phyloP scores from a whole-genome alignment of 768 basidiomycete species.

The Naganishia antarctica region DNA sequence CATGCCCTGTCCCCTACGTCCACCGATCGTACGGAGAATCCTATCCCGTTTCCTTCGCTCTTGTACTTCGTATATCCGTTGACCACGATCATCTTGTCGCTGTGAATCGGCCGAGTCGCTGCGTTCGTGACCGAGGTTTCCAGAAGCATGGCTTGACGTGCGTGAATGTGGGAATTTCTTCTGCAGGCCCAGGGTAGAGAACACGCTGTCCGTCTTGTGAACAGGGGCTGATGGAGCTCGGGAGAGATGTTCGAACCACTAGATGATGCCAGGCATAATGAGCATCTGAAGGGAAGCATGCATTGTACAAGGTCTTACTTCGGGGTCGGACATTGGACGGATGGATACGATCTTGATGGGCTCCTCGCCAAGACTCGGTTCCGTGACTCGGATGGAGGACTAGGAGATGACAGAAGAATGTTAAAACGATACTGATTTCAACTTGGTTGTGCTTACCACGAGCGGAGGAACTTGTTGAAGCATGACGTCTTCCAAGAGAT shows the following conservation, averaged over 20 bases:
- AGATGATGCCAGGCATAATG: background rate
- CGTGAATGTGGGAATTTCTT: background rate
- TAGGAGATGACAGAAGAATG: conserved; percentile 14
- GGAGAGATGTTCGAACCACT: conserved; percentile 30
- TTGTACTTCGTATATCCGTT: conserved; percentile 24
- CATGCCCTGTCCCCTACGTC: conserved; percentile 25
- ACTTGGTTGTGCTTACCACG: conserved; percentile 32
- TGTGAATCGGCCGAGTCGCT: conserved; percentile 1
- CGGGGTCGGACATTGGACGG: conserved; percentile 43
- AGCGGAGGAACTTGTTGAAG: conserved; percentile 45
- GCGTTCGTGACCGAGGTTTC: background rate
- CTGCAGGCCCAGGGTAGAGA: background rate
- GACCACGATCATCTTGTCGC: background rate
- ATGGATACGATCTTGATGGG: conserved; percentile 45
- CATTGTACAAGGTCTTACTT: conserved; percentile 28
- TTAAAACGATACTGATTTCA: background rate
- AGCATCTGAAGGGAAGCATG: background rate
- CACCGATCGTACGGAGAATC: conserved; percentile 32
- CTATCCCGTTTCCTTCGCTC: conserved; percentile 34
- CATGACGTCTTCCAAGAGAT: conserved; percentile 49
- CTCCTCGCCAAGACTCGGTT: conserved; percentile 42
- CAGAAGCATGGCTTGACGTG: background rate
- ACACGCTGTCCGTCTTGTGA: background rate
- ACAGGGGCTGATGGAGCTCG: conserved; percentile 26
- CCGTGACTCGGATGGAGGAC: conserved; percentile 46